Percentiles rank a stretch among this genome's conserved stretches.
phyloP scores from a whole-genome alignment of 306 rosid genomes.

The Fragaria vesca region DNA sequence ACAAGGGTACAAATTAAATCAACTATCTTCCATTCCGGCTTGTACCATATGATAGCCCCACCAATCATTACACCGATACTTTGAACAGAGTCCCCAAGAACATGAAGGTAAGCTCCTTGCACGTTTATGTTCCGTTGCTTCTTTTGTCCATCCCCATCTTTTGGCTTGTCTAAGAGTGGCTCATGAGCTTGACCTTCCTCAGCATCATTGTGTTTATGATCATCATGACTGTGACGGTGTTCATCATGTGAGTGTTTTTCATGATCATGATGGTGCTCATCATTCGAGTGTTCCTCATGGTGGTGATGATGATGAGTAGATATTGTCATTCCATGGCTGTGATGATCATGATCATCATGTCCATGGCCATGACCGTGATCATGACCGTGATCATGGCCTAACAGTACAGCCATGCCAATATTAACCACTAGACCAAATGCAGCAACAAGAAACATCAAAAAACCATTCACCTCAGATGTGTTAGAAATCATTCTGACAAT shows the following conservation, averaged over 20 bases:
- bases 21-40: conserved; percentile 64
- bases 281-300: conserved; percentile 26
- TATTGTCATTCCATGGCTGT: conserved; percentile 43
- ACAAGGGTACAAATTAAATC: conserved; percentile 69
- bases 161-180: conserved; percentile 49
- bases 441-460: conserved; percentile 62
- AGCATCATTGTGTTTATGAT: conserved; percentile 24
- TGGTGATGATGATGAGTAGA: conserved; percentile 41
- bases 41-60: conserved; percentile 70
- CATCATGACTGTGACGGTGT: conserved; percentile 26
- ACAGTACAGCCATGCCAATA: conserved; percentile 59
- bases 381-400: conserved; percentile 77
- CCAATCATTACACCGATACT: conserved; percentile 84
- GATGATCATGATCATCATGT: conserved; percentile 36
- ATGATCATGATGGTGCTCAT: conserved; percentile 45
- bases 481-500: conserved; percentile 48
- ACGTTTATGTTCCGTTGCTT: conserved; percentile 59
- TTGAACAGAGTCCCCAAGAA: conserved; percentile 72
- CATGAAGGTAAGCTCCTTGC: conserved; percentile 80
- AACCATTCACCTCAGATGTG: conserved; percentile 51
- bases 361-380: conserved; percentile 39
- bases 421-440: conserved; percentile 70
- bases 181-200: conserved; percentile 24
- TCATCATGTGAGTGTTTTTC: conserved; percentile 17
- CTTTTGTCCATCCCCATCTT: conserved; percentile 29